Base-by-base conservation (phyloP, 441 rosid genomes). In the Erodium texanum region DNA sequence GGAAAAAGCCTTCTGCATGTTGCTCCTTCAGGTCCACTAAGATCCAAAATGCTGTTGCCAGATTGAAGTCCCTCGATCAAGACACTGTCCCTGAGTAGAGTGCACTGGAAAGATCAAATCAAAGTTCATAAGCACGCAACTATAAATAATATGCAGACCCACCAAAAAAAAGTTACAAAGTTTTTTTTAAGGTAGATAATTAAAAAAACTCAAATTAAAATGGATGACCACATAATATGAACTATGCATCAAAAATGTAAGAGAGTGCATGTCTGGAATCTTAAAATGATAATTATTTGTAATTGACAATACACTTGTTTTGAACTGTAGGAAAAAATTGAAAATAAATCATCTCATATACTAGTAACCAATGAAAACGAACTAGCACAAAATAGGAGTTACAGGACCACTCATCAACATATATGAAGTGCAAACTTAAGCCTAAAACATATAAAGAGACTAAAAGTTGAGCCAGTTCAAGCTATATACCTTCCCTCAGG, bases 1-100 rank as follows among this genome's bases (percentile, higher is more conserved):
- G 56, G 61, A 67, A 70, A 74, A 73, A 50, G 76, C 56, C 64
- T 68, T 74, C 74, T 71, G 62, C 24, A 24, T 73, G 38, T 59
- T 41, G 68, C 73, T 70, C 56, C 36, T 23, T 45, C 68, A 75
- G 22, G 67, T 69, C 77, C 83, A 77, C 52, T 62, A 67, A 56
- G 41, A 66, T 67, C 82, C 68, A 76, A 70, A 15, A 27, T 11
- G 41, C 66, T 70, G 72, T 75, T 76, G 66, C 73, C 70, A 64
- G 79, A 76, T 67, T 45, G 65, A 72, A 70, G 75, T 70, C 82
- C 89, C 75, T 88, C 84, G 27, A 79, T 80, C 80, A 66, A 79
- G 73, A 84, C 75, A 84, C 80, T 87, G 79, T 85, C 79, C 98
- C 96, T 92, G 98, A 87, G 86, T 84, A 88, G 87, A 93, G 88